These are phyloP conservation scores for Pistacia atlantica DNA, from an alignment of 345 rosid genomes.

Conservation along the genomic window DNA sequence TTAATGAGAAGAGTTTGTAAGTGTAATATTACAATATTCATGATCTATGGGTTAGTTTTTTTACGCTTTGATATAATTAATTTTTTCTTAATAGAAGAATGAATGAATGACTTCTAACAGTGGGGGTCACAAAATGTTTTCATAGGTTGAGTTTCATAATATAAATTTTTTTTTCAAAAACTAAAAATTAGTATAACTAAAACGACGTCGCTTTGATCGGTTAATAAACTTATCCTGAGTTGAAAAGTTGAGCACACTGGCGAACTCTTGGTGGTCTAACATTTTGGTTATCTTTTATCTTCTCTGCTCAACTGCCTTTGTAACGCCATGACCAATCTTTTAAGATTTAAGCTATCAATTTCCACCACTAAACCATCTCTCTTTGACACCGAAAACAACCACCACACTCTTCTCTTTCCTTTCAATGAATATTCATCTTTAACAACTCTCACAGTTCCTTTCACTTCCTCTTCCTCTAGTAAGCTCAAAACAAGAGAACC, in stretches of 20 bases:
- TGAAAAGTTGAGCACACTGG: not conserved
- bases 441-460: conserved; percentile 19
- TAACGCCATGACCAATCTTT: conserved; percentile 21
- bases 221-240: not conserved
- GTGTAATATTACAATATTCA: no score
- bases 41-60: no score
- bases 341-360: conserved; percentile 20
- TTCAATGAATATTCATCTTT: conserved; percentile 29
- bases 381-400: conserved; percentile 16
- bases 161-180: no score
- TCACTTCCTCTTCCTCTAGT: conserved; percentile 23
- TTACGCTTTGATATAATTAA: no score
- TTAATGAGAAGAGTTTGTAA: rapidly evolving
- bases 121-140: no score
- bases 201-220: no score
- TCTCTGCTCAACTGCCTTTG: not conserved
- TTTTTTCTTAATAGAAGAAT: no score
- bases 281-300: not conserved
- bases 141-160: no score
- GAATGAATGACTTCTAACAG: no score
- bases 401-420: conserved; percentile 27
- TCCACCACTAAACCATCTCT: conserved; percentile 25
- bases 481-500: conserved; percentile 20
- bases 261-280: not conserved
- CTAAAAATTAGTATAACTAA: no score